Percentiles rank a stretch among this genome's conserved stretches.
Conservation (phyloP, 176 grass and related monocot species). For the Oryza punctata region DNA sequence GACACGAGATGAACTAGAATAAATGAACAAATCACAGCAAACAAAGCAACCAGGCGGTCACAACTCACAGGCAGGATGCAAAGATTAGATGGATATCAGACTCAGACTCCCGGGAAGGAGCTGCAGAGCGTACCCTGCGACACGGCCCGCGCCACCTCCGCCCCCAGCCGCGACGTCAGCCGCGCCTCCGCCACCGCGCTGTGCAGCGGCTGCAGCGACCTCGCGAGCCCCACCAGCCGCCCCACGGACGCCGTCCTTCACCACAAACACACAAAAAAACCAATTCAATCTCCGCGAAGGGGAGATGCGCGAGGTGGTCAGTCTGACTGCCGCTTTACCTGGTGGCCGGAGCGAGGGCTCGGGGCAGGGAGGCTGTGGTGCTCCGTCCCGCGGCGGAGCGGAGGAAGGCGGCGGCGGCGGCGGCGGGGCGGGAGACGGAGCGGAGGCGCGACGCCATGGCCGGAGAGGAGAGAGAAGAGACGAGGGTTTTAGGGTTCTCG, state of each 20-base stretch:
- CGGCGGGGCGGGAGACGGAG: constrained; percentile 63
- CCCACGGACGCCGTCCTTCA: constrained; percentile 34
- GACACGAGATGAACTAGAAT: constrained; percentile 10
- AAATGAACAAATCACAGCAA: constrained; percentile 15
- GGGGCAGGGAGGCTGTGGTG: constrained; percentile 41
- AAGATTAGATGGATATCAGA: constrained; percentile 63
- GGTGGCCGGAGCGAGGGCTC: constrained; percentile 32
- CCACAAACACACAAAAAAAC: background rate
- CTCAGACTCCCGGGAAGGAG: constrained; percentile 98
- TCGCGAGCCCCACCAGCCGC: constrained; percentile 44
- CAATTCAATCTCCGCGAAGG: background rate
- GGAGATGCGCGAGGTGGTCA: background rate
- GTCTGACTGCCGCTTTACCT: constrained; percentile 39
- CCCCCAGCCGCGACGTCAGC: constrained; percentile 85
- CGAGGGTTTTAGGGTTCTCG: constrained; percentile 53
- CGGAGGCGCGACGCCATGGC: constrained; percentile 78
- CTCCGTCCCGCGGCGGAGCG: constrained; percentile 26
- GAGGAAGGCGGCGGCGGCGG: constrained; percentile 54
- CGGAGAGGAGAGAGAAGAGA: constrained; percentile 4
- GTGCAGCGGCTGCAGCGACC: constrained; percentile 80
- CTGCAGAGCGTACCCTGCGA: constrained; percentile 98
- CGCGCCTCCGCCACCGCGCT: constrained; percentile 80
- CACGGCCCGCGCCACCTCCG: constrained; percentile 74
- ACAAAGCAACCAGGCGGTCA: constrained; percentile 31
- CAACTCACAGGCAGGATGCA: constrained; percentile 55